These are phyloP conservation scores for Fibroporia radiculosa DNA, from an alignment of 768 basidiomycete genomes.

Conservation along the genomic window DNA sequence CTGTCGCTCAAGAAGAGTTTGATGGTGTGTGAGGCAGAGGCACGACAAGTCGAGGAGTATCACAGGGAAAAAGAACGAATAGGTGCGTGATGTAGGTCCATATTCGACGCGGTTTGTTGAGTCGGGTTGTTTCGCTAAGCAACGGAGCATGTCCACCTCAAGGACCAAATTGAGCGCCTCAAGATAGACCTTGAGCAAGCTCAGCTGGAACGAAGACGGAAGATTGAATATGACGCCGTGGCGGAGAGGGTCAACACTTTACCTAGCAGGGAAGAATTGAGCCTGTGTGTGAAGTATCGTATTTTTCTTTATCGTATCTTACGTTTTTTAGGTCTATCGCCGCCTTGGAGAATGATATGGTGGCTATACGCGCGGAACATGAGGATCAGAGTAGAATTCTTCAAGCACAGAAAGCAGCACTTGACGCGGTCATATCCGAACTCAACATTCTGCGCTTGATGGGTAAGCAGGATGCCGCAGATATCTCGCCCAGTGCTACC, in stretches of 20 bases:
- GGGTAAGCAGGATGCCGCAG: conserved; percentile 54
- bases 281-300: conserved; percentile 44
- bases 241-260: conserved; percentile 78
- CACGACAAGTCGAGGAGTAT: conserved; percentile 80
- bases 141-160: conserved; percentile 59
- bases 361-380: conserved; percentile 65
- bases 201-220: conserved; percentile 64
- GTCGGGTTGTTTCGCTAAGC: conserved; percentile 32
- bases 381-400: conserved; percentile 64
- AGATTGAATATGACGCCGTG: conserved; percentile 82
- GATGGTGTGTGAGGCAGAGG: conserved; percentile 83
- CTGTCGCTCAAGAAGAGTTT: conserved; percentile 66
- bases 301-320: conserved; percentile 2
- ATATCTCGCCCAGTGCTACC: conserved; percentile 37
- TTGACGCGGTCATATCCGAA: conserved; percentile 59
- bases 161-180: conserved; percentile 68
- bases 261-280: conserved; percentile 69
- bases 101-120: conserved; percentile 2
- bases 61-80: conserved; percentile 63
- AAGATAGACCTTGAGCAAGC: conserved; percentile 73
- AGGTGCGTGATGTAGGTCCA: conserved; percentile 38
- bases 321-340: conserved; percentile 46
- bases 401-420: conserved; percentile 56
- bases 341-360: conserved; percentile 70
- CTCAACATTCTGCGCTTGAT: conserved; percentile 54